Percentiles rank a stretch among this genome's conserved stretches.
These are phyloP conservation scores for Gaultheria prostrata DNA, from an alignment of 148 eudicot species.

Conservation along the genomic window DNA sequence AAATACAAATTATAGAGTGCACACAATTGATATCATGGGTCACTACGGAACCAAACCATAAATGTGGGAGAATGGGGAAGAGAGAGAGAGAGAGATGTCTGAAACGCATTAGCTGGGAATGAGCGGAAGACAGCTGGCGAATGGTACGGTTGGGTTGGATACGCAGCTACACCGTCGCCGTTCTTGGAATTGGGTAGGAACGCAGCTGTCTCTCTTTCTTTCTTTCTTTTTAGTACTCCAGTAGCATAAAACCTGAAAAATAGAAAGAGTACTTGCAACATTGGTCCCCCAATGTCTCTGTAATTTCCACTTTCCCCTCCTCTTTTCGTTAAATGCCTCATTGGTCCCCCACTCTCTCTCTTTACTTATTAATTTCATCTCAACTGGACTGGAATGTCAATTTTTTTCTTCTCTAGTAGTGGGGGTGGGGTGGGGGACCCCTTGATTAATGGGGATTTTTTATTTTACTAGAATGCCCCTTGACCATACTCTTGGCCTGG, in stretches of 20 bases:
- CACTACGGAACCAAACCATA: too few relatives aligned
- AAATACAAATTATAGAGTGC: too few relatives aligned
- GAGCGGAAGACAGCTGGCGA: not conserved
- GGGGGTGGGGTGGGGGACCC: not conserved
- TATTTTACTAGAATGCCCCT: not conserved
- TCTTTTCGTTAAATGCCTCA: not conserved
- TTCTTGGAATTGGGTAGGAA: not conserved
- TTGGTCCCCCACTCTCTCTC: not conserved
- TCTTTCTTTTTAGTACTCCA: too few relatives aligned
- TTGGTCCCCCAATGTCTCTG: not conserved
- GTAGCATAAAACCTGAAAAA: too few relatives aligned
- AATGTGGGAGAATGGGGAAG: not conserved
- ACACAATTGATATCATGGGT: too few relatives aligned
- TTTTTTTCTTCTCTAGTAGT: not conserved
- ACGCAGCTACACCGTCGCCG: slow-evolving; percentile 5
- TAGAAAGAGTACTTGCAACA: too few relatives aligned
- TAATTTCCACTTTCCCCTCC: not conserved
- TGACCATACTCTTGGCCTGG: not conserved
- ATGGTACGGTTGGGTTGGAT: not conserved
- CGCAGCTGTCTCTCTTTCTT: not conserved
- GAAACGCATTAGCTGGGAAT: slow-evolving; percentile 1
- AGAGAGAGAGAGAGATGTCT: not conserved
- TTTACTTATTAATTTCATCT: too few relatives aligned
- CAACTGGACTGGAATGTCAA: not conserved
- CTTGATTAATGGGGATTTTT: not conserved